phyloP scores from a whole-genome alignment of 1,284 basidiomycete genomes.

The Lentinula novae-zelandiae region DNA sequence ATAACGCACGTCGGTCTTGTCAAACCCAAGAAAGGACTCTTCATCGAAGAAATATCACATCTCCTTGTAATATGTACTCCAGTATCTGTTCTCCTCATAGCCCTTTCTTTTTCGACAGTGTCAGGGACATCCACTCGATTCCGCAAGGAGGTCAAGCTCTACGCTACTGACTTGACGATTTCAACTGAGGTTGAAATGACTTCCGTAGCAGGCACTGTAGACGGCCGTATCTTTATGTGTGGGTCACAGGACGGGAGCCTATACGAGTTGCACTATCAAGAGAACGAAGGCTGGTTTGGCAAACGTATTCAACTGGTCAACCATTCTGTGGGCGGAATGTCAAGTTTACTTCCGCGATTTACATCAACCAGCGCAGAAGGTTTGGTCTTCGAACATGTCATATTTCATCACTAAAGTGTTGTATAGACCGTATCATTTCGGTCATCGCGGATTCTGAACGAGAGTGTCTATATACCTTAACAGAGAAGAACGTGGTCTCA shows the following conservation, averaged over 20 bases:
- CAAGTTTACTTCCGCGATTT: constrained; percentile 69
- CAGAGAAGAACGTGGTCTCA: constrained; percentile 65
- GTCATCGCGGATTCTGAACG: constrained; percentile 64
- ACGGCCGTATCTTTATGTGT: constrained; percentile 90
- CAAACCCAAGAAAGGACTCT: constrained; percentile 77
- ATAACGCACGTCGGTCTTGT: constrained; percentile 87
- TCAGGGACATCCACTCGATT: constrained; percentile 41
- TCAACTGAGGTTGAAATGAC: constrained; percentile 82
- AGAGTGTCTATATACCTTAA: constrained; percentile 73
- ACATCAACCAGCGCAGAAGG: constrained; percentile 58
- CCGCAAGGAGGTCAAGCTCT: constrained; percentile 80
- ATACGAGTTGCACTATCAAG: constrained; percentile 93
- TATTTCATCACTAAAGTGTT: background rate
- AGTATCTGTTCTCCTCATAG: constrained; percentile 81
- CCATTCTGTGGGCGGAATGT: constrained; percentile 72
- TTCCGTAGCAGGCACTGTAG: constrained; percentile 73
- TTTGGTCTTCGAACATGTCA: constrained; percentile 26
- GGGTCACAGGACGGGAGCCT: constrained; percentile 85
- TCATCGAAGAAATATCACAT: constrained; percentile 90
- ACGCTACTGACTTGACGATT: constrained; percentile 85
- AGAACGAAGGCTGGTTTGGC: constrained; percentile 91
- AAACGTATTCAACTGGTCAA: constrained; percentile 82
- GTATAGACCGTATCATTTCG: constrained; percentile 63
- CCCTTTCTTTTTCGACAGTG: constrained; percentile 62
- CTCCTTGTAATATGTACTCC: constrained; percentile 91